Percentiles rank a stretch among this genome's conserved stretches.
phyloP scores from a whole-genome alignment of 306 rosid species.

The Phaseolus lunatus region DNA sequence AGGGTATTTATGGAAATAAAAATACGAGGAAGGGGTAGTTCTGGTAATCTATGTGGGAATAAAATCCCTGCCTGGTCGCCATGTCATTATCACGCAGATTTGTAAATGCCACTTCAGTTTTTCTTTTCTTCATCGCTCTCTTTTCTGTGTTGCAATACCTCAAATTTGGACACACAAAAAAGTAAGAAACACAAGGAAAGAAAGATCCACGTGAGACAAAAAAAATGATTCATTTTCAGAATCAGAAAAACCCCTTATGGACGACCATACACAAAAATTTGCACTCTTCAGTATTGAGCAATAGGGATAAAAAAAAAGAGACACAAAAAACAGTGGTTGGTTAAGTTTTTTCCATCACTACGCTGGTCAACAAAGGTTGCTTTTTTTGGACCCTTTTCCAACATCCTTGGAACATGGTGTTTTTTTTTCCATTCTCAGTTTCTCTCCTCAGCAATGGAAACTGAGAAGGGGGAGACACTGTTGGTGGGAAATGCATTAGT shows the following conservation, averaged over 20 bases:
- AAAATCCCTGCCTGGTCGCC: conserved; percentile 62
- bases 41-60: conserved; percentile 51
- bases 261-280: conserved; percentile 4
- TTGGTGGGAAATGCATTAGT: conserved; percentile 46
- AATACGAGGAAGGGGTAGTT: conserved; percentile 38
- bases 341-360: neutral
- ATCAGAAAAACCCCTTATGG: conserved; percentile 8
- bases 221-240: conserved; percentile 24
- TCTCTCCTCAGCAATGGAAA: neutral
- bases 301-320: neutral
- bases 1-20: conserved; percentile 22
- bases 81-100: conserved; percentile 73
- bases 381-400: neutral
- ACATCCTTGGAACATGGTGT: conserved; percentile 1
- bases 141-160: neutral
- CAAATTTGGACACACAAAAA: neutral
- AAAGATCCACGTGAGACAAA: conserved; percentile 28
- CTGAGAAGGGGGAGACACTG: conserved; percentile 22
- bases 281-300: neutral
- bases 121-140: neutral
- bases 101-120: conserved; percentile 58
- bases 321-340: neutral
- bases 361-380: neutral
- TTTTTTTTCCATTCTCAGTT: conserved; percentile 6
- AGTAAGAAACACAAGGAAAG: neutral